Evolutionary conservation across 1,284 basidiomycete genomes (phyloP).

Genomic region (Rhodotorula sp.): DNA sequence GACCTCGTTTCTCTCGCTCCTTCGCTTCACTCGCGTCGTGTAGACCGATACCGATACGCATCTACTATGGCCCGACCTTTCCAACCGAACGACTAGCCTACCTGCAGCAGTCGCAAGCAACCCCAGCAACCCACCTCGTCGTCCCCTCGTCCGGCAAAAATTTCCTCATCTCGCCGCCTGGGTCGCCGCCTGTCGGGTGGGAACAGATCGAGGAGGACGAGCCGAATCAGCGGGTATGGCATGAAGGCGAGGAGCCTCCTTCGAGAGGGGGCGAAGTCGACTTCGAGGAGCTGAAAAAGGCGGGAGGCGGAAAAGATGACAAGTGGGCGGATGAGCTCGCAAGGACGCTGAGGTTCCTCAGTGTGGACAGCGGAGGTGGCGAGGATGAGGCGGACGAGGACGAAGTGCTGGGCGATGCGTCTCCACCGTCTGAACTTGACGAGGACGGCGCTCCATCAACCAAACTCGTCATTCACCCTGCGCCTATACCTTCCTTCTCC

Average conservation of each 20-base stretch:
- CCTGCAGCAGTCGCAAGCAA: not conserved
- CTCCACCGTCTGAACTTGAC: not conserved
- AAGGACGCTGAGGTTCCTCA: constrained; percentile 60
- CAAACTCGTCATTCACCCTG: constrained; percentile 34
- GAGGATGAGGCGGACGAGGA: constrained; percentile 51
- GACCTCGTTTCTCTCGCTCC: constrained; percentile 11
- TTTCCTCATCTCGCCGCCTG: constrained; percentile 95
- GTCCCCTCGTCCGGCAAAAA: constrained; percentile 83
- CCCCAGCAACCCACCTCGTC: constrained; percentile 55
- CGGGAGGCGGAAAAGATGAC: constrained; percentile 46
- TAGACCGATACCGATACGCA: constrained; percentile 59
- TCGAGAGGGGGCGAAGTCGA: constrained; percentile 50
- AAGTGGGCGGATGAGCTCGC: constrained; percentile 82
- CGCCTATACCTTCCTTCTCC: not conserved
- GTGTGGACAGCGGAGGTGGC: constrained; percentile 59
- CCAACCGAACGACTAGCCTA: constrained; percentile 40
- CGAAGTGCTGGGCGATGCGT: constrained; percentile 33
- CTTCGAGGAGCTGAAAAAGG: constrained; percentile 44
- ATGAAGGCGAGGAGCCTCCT: constrained; percentile 55
- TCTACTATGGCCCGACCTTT: constrained; percentile 75
- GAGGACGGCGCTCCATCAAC: not conserved
- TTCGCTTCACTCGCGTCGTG: constrained; percentile 15
- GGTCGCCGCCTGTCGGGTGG: constrained; percentile 97
- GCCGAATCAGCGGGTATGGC: constrained; percentile 80
- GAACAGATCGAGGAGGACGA: constrained; percentile 87